Base-by-base conservation (phyloP, 2,329 filamentous ascomycete species). In the Aureobasidium sp. region DNA sequence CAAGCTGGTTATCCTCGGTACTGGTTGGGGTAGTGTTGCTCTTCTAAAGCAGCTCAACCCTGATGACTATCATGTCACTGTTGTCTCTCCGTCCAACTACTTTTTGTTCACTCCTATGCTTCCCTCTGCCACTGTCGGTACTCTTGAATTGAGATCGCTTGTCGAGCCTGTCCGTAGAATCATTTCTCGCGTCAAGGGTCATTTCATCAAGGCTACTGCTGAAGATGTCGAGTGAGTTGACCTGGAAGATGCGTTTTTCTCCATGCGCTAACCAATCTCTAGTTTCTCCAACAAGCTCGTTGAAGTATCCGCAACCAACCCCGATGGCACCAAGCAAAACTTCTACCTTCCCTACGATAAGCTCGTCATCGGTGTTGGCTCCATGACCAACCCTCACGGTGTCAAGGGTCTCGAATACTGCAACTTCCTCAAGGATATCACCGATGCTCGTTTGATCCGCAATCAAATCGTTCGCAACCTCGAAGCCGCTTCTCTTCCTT, bases 301-400 rank as follows among this genome's bases (percentile, higher is more conserved):
- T 7, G 94, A 99, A 73, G 83, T 96, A 1, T 86, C 88, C 0
- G 89, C 95, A 67, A 71, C 80, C 2, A 88, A 91, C 67, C 75
- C 83, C 3, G 75, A 80, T 63, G 94, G 94, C 5, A 79, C 89
- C n/a, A 85, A 88, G 68, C 80, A 85, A 61, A 81, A 85, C 44
- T 99, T 97, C 77, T 99, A 99, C 72, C 82, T 99, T 1, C 94
- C 94, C 0, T 99, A 99, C 72, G 95, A 99, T 73, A 99, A 99
- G 77, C 81, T 99, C 50, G 88, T 99, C 31, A 81, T 99, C 68
- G 92, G 87, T 29, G 92, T 97, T 63, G 93, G 93, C 37, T 97
- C 92, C 22, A 86, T 88, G 19, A 96, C 92, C 15, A 99, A 99
- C 72, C 87, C 92, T 1, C 94, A 99, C 70, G 95, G 95, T 49